These are phyloP conservation scores for Picochlorum costavermella DNA, from an alignment of 139 green algal species.

Conservation along the genomic window DNA sequence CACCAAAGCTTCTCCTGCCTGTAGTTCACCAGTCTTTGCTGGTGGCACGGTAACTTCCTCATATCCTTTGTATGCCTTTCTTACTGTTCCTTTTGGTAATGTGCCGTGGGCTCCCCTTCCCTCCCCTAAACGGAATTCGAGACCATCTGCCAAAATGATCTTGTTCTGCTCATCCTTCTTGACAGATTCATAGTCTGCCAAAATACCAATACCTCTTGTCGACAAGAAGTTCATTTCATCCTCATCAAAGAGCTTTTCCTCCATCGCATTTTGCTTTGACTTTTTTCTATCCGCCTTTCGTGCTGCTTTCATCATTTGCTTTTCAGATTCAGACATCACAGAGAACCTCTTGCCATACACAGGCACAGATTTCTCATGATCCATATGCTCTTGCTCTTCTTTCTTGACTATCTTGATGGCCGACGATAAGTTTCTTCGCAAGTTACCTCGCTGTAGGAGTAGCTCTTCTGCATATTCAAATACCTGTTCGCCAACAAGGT, in stretches of 20 bases:
- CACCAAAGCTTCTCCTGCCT: constrained; percentile 50
- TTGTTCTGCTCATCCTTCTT: constrained; percentile 73
- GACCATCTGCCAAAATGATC: constrained; percentile 34
- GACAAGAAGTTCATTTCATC: constrained; percentile 41
- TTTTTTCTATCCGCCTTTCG: constrained; percentile 52
- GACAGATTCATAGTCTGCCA: constrained; percentile 17
- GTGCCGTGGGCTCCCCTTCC: constrained; percentile 15
- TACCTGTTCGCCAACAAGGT: constrained; percentile 65
- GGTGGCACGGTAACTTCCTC: constrained; percentile 84
- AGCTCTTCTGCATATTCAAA: constrained; percentile 56
- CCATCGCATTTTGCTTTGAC: constrained; percentile 2
- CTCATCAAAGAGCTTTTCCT: background rate
- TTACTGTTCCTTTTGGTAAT: constrained; percentile 49
- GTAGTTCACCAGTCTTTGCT: constrained; percentile 22
- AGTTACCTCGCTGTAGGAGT: constrained; percentile 23
- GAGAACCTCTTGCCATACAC: constrained; percentile 36
- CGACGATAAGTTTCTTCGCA: constrained; percentile 21
- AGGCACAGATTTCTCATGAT: constrained; percentile 5
- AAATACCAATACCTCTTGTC: constrained; percentile 35
- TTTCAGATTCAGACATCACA: constrained; percentile 34
- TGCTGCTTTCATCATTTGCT: constrained; percentile 54
- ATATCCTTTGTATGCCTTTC: constrained; percentile 69
- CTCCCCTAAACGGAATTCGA: constrained; percentile 48
- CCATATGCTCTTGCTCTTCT: constrained; percentile 20
- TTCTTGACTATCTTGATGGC: constrained; percentile 21